phyloP scores from a whole-genome alignment of 352 stramenopile species.

The Pythium phragmiticola region DNA sequence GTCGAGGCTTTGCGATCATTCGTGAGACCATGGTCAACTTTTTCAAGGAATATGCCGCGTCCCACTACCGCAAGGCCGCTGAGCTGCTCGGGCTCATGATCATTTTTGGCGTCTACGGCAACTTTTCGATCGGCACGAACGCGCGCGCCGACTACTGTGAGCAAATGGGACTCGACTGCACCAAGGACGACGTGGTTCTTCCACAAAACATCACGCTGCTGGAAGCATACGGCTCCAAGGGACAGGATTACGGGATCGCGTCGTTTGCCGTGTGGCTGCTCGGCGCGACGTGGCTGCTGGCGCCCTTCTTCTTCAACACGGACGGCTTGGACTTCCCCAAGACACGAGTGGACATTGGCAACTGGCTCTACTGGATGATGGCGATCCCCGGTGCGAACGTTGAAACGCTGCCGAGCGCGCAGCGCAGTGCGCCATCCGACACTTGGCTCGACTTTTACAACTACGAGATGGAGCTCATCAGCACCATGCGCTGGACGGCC shows the following conservation, averaged over 20 bases:
- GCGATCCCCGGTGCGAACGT: constrained; percentile 43
- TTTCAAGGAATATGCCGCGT: constrained; percentile 84
- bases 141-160: constrained; percentile 58
- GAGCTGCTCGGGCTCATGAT: constrained; percentile 83
- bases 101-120: constrained; percentile 74
- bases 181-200: constrained; percentile 46
- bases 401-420: constrained; percentile 46
- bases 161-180: constrained; percentile 48
- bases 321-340: constrained; percentile 86
- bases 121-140: constrained; percentile 72
- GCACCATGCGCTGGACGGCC: constrained; percentile 56
- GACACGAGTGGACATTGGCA: constrained; percentile 75
- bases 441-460: constrained; percentile 80
- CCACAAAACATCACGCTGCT: constrained; percentile 72
- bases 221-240: constrained; percentile 78
- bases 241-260: constrained; percentile 83
- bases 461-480: constrained; percentile 72
- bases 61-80: constrained; percentile 79
- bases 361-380: constrained; percentile 87
- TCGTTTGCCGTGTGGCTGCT: constrained; percentile 89
- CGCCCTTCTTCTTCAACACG: constrained; percentile 88
- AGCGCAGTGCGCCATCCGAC: constrained; percentile 37
- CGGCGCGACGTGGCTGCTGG: constrained; percentile 72
- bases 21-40: constrained; percentile 85
- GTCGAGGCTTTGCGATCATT: constrained; percentile 83